These are phyloP conservation scores for Pythium dissimile DNA, from an alignment of 352 stramenopile genomes.

Conservation along the genomic window DNA sequence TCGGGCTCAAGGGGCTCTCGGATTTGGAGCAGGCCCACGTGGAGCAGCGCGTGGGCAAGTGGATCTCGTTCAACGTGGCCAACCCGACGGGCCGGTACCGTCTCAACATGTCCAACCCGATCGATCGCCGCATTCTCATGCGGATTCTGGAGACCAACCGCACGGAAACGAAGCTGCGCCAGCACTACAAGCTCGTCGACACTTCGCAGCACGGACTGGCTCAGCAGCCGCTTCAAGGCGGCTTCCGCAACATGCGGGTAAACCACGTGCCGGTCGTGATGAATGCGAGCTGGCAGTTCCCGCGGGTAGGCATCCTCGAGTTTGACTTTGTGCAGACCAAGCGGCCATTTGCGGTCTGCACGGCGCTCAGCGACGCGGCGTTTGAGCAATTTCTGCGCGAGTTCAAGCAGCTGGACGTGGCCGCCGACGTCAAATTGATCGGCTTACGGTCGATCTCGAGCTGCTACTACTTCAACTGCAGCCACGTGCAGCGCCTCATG, in stretches of 20 bases:
- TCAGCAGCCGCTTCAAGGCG: slow-evolving; percentile 34
- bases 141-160: slow-evolving; percentile 67
- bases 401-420: slow-evolving; percentile 68
- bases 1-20: slow-evolving; percentile 60
- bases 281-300: slow-evolving; percentile 54
- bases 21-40: slow-evolving; percentile 68
- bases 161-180: slow-evolving; percentile 43
- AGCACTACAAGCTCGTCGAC: slow-evolving; percentile 59
- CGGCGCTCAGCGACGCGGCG: slow-evolving; percentile 51
- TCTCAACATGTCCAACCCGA: slow-evolving; percentile 64
- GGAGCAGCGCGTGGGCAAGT: slow-evolving; percentile 70
- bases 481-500: slow-evolving; percentile 68
- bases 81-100: slow-evolving; percentile 69
- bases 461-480: slow-evolving; percentile 68
- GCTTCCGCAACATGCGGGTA: slow-evolving; percentile 59
- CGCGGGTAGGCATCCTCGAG: slow-evolving; percentile 55
- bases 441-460: slow-evolving; percentile 67
- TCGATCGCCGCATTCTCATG: slow-evolving; percentile 74
- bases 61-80: slow-evolving; percentile 70
- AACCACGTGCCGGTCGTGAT: slow-evolving; percentile 61
- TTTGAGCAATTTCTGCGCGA: slow-evolving; percentile 79
- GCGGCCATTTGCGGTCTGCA: slow-evolving; percentile 51
- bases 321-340: slow-evolving; percentile 73
- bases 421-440: slow-evolving; percentile 61
- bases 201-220: slow-evolving; percentile 48